A percentile compares a stretch with the other conserved stretches of the same genome.
Evolutionary conservation across 2,329 filamentous ascomycete genomes (phyloP).

Genomic region (Clonostachys sp.): DNA sequence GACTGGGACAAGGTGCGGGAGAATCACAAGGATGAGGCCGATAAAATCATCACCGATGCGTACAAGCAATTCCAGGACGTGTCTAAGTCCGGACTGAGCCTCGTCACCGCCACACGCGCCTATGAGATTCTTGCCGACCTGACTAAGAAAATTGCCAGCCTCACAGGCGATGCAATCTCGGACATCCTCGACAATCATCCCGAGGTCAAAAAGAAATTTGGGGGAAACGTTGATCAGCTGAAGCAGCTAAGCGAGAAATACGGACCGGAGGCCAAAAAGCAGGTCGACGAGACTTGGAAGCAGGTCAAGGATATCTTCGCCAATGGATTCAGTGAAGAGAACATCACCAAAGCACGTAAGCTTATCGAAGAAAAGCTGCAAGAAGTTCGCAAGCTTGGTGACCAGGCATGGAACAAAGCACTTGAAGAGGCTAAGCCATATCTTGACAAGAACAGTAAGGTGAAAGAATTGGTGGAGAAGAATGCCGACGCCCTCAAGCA

Average conservation of each 20-base stretch:
- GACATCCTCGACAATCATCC: constrained; percentile 73
- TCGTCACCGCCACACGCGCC: constrained; percentile 56
- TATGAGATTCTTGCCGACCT: constrained; percentile 61
- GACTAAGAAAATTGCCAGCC: constrained; percentile 50
- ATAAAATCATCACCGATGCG: constrained; percentile 61
- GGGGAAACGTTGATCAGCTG: constrained; percentile 62
- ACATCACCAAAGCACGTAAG: constrained; percentile 50
- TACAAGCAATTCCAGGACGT: constrained; percentile 63
- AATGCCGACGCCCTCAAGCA: constrained; percentile 65
- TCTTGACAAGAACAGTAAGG: constrained; percentile 71
- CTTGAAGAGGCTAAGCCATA: constrained; percentile 67
- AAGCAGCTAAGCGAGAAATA: constrained; percentile 66
- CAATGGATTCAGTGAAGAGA: constrained; percentile 50
- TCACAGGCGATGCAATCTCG: constrained; percentile 57
- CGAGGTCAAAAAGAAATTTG: constrained; percentile 66
- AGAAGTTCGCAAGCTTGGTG: constrained; percentile 61
- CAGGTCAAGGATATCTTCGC: constrained; percentile 61
- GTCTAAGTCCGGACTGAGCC: constrained; percentile 53
- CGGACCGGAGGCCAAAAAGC: constrained; percentile 73
- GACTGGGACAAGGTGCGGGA: constrained; percentile 64
- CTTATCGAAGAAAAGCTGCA: constrained; percentile 67
- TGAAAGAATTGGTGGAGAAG: constrained; percentile 68
- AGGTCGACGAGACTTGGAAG: constrained; percentile 66
- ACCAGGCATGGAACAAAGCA: constrained; percentile 69
- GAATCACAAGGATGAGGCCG: constrained; percentile 66